Conservation (phyloP, 805 yeast genomes). For the Metschnikowia cerradonensis region DNA sequence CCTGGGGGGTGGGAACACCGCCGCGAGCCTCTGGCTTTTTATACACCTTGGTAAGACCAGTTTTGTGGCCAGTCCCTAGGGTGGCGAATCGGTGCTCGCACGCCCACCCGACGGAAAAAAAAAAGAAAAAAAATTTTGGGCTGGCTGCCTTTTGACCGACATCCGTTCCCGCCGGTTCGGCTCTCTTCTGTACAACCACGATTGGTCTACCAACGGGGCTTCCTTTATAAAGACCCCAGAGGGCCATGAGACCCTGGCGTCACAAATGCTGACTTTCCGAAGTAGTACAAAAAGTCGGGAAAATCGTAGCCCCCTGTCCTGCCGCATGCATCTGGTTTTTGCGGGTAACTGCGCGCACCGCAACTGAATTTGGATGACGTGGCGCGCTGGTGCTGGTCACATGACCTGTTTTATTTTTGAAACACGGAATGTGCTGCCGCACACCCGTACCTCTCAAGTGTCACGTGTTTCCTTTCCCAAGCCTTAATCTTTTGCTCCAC, state of each 20-base stretch:
- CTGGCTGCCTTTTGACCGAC: not conserved
- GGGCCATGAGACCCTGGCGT: not conserved
- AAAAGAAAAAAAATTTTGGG: not conserved
- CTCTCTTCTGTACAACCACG: not conserved
- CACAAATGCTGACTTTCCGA: not conserved
- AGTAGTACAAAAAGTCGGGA: not conserved
- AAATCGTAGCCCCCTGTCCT: not conserved
- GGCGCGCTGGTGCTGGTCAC: not conserved
- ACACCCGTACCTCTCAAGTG: not conserved
- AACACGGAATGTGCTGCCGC: not conserved
- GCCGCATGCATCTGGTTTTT: not conserved
- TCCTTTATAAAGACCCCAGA: not conserved
- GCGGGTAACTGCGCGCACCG: constrained; percentile 4
- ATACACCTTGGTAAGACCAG: not conserved
- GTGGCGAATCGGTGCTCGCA: constrained; percentile 3
- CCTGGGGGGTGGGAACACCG: no score
- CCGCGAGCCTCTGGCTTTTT: not conserved
- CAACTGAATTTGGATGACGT: not conserved
- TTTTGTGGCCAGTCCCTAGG: not conserved
- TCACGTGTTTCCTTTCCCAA: no score
- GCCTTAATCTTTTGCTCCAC: no score
- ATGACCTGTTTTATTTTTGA: no score
- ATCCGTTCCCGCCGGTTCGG: not conserved
- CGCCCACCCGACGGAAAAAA: not conserved
- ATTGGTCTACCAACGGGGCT: no score